Evolutionary conservation across 495 filamentous ascomycete species (phyloP).

Genomic region (Hypomontagnella submonticulosa): DNA sequence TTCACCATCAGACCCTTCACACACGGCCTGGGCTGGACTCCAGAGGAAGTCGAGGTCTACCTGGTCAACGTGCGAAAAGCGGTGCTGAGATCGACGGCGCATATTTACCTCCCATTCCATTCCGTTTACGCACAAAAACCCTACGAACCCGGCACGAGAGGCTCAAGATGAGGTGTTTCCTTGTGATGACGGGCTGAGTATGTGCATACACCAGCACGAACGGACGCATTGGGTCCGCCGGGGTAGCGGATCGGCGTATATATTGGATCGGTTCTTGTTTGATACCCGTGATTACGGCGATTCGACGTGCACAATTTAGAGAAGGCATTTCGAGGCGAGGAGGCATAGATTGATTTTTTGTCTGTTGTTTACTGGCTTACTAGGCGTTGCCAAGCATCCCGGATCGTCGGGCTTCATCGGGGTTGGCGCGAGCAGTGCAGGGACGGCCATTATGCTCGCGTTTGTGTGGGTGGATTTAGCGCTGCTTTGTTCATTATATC

Average conservation of each 20-base stretch:
- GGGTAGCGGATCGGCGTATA: conserved; percentile 20
- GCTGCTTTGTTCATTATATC: background rate
- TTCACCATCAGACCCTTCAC: conserved; percentile 61
- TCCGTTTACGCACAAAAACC: conserved; percentile 51
- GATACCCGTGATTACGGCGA: conserved; percentile 23
- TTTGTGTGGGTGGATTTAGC: conserved; percentile 5
- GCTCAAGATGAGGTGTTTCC: conserved; percentile 13
- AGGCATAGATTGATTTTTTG: background rate
- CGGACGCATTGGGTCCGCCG: conserved; percentile 20
- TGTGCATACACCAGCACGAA: conserved; percentile 26
- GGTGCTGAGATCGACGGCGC: conserved; percentile 60
- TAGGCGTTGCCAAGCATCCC: conserved; percentile 9
- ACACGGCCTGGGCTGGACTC: conserved; percentile 63
- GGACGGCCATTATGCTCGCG: background rate
- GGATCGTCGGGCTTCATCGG: conserved; percentile 14
- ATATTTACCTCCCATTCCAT: conserved; percentile 56
- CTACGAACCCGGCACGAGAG: conserved; percentile 7
- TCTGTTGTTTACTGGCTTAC: conserved; percentile 5
- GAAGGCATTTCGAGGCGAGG: background rate
- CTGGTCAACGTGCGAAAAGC: conserved; percentile 64
- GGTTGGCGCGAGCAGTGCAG: background rate
- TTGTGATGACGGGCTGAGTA: conserved; percentile 9
- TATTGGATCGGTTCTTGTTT: conserved; percentile 25
- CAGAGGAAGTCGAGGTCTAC: conserved; percentile 64
- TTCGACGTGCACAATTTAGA: conserved; percentile 19